phyloP scores from a whole-genome alignment of 768 basidiomycete genomes.

The Termitomyces sp. region DNA sequence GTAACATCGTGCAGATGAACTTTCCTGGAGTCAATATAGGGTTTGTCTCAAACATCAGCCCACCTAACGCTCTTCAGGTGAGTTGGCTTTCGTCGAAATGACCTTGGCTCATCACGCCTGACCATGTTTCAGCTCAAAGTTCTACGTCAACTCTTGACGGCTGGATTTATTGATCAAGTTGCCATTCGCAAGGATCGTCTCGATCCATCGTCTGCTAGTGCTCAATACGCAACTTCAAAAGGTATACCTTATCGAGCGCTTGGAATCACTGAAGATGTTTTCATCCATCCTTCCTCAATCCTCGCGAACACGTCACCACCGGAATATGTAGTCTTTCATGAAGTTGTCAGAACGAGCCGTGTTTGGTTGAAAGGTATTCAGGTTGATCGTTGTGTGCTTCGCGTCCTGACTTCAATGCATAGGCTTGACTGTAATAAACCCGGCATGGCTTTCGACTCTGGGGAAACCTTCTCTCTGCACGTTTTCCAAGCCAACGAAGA shows the following conservation, averaged over 20 bases:
- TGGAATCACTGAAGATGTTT: constrained; percentile 81
- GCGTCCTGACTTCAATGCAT: not conserved
- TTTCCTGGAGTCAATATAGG: constrained; percentile 60
- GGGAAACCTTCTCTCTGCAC: constrained; percentile 79
- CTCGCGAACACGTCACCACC: constrained; percentile 66
- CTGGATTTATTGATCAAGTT: constrained; percentile 93
- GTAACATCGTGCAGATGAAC: constrained; percentile 74
- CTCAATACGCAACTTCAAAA: constrained; percentile 67
- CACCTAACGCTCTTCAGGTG: constrained; percentile 78
- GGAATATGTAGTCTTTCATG: constrained; percentile 81
- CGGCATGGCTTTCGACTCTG: constrained; percentile 79
- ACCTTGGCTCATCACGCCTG: constrained; percentile 3
- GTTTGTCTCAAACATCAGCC: constrained; percentile 59
- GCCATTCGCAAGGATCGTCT: constrained; percentile 86
- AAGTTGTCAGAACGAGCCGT: constrained; percentile 69
- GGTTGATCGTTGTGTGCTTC: not conserved
- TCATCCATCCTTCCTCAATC: constrained; percentile 86
- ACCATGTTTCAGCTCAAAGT: constrained; percentile 69
- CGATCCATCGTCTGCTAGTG: constrained; percentile 50
- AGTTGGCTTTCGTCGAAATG: constrained; percentile 4
- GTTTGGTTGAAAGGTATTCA: constrained; percentile 73
- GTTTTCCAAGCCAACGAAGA: constrained; percentile 81
- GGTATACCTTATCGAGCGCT: constrained; percentile 81
- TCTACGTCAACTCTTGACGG: constrained; percentile 78
- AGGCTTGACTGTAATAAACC: constrained; percentile 84